phyloP scores from a whole-genome alignment of 192 early-diverging fungal genomes.

The Rhizoclosmatium globosum region DNA sequence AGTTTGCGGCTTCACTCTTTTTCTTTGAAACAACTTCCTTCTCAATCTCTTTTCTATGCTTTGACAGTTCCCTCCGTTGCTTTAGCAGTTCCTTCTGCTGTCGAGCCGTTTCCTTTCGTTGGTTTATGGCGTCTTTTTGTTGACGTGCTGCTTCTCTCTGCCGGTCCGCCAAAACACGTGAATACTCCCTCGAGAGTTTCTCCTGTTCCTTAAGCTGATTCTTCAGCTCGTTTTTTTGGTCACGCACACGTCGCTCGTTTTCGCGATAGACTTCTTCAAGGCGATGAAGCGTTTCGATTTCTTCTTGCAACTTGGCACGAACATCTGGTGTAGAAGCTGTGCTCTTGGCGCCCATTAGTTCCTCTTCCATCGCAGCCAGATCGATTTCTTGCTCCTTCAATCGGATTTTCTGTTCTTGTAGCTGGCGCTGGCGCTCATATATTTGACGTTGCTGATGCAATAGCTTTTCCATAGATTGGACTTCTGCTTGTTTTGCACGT shows the following conservation, averaged over 20 bases:
- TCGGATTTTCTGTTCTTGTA: constrained; percentile 12
- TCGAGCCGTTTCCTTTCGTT: background rate
- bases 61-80: too few species aligned
- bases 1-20: too few species aligned
- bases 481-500: background rate
- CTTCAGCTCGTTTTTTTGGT: background rate
- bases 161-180: background rate
- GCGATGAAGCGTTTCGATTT: background rate
- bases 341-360: background rate
- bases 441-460: background rate
- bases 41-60: too few species aligned
- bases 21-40: too few species aligned
- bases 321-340: too few species aligned
- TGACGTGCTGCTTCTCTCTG: background rate
- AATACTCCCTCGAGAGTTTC: background rate
- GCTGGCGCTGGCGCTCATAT: background rate
- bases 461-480: background rate
- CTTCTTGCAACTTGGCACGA: background rate
- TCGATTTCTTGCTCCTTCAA: background rate
- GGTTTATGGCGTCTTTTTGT: background rate
- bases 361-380: background rate
- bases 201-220: background rate
- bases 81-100: background rate
- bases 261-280: background rate
- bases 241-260: background rate